Evolutionary conservation across 805 yeast genomes (phyloP).

Genomic region (Ascoidea asiatica): DNA sequence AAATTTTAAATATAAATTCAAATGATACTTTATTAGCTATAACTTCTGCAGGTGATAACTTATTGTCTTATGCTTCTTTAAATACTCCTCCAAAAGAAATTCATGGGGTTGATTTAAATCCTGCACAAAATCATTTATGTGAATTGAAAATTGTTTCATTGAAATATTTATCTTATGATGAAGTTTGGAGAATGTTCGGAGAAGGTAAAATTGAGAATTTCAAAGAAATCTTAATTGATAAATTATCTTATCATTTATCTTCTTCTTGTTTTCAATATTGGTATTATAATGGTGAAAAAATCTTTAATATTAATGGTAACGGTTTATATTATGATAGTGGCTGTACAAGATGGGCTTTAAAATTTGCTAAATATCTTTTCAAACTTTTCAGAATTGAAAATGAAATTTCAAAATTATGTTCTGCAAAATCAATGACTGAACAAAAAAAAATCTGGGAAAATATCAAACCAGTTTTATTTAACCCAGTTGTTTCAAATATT

Average conservation of each 20-base stretch:
- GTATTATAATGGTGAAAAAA: constrained; percentile 46
- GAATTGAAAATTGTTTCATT: constrained; percentile 69
- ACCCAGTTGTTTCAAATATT: constrained; percentile 51
- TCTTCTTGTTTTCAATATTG: constrained; percentile 76
- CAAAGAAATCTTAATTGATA: constrained; percentile 33
- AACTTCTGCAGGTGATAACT: constrained; percentile 79
- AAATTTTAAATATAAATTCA: constrained; percentile 43
- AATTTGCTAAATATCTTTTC: constrained; percentile 52
- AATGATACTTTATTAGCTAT: constrained; percentile 70
- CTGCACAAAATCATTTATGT: constrained; percentile 67
- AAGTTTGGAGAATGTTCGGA: constrained; percentile 69
- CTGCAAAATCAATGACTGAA: constrained; percentile 41
- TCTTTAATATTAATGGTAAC: constrained; percentile 38
- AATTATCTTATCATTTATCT: constrained; percentile 57
- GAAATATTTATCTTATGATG: constrained; percentile 38
- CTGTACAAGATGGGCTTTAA: constrained; percentile 74
- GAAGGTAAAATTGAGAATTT: constrained; percentile 50
- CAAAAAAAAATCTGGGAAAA: constrained; percentile 54
- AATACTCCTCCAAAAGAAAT: constrained; percentile 63
- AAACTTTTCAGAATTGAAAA: constrained; percentile 35
- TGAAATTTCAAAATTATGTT: constrained; percentile 42
- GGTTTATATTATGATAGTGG: constrained; percentile 79
- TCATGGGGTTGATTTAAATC: constrained; percentile 79
- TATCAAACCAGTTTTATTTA: constrained; percentile 58
- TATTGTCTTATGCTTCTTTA: constrained; percentile 58